These are phyloP conservation scores for Alternaria infectoria DNA, from an alignment of 2,329 filamentous ascomycete genomes.

Conservation along the genomic window DNA sequence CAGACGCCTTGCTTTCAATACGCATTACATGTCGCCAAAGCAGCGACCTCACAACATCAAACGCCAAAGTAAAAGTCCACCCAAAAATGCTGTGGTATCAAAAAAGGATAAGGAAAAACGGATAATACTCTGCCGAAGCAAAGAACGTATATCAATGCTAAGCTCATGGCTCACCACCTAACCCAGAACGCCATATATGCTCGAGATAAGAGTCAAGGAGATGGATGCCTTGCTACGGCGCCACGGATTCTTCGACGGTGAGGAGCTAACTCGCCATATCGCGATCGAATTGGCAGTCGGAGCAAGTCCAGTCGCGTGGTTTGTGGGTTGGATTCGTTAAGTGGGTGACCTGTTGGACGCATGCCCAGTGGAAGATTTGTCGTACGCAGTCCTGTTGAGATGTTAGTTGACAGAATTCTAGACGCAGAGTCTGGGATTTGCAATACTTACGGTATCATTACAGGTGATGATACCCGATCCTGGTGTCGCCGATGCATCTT, in stretches of 20 bases:
- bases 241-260: background rate
- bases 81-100: background rate
- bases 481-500: slow-evolving; percentile 17
- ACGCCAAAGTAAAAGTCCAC: background rate
- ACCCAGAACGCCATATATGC: background rate
- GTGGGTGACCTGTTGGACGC: slow-evolving; percentile 15
- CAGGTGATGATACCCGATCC: slow-evolving; percentile 19
- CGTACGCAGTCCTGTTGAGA: slow-evolving; percentile 26
- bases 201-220: background rate
- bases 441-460: slow-evolving; percentile 18
- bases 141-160: background rate
- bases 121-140: background rate
- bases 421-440: too few species aligned
- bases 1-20: background rate
- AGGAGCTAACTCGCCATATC: background rate
- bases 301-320: slow-evolving; percentile 13
- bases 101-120: background rate
- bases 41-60: background rate
- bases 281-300: slow-evolving; percentile 6
- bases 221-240: background rate
- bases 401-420: too few species aligned
- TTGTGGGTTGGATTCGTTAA: background rate
- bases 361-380: slow-evolving; percentile 27
- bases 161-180: background rate
- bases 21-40: background rate